Percentiles rank a stretch among this genome's conserved stretches.
These are phyloP conservation scores for Luffa acutangula DNA, from an alignment of 306 rosid genomes.

Conservation along the genomic window DNA sequence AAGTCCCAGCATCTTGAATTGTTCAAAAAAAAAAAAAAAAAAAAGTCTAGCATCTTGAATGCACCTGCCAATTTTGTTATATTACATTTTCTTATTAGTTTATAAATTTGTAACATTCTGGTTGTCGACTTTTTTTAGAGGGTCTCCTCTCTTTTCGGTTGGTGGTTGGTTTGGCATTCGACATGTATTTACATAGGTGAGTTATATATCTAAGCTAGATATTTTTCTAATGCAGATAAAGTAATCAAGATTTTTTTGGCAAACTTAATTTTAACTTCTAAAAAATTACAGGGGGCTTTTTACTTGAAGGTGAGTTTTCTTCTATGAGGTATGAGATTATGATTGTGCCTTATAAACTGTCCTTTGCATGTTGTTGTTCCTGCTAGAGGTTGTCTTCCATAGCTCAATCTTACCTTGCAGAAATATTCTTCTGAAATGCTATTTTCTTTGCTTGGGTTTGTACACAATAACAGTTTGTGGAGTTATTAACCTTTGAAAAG, in stretches of 20 bases:
- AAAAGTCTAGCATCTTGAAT: no score
- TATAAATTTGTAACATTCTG: neutral
- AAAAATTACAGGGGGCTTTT: slow-evolving; percentile 54
- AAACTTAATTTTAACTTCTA: slow-evolving; percentile 16
- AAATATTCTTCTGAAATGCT: neutral
- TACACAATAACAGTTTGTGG: neutral
- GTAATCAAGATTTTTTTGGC: neutral
- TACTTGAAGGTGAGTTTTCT: no score
- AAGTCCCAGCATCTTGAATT: no score
- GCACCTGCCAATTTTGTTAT: neutral
- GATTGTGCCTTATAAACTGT: neutral
- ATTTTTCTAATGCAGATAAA: neutral
- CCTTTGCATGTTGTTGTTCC: neutral
- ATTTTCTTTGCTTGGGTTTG: neutral
- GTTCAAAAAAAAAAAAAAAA: no score
- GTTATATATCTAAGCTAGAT: neutral
- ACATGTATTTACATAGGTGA: slow-evolving; percentile 80
- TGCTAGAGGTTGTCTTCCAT: neutral
- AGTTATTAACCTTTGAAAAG: neutral
- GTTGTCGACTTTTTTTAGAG: slow-evolving; percentile 32
- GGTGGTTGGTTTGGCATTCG: slow-evolving; percentile 85
- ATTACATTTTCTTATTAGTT: neutral
- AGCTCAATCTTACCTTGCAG: neutral
- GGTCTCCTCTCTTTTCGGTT: slow-evolving; percentile 88
- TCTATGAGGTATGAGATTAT: slow-evolving; percentile 43